These are phyloP conservation scores for Thielaviopsis musarum DNA, from an alignment of 2,329 filamentous ascomycete species.

Conservation along the genomic window DNA sequence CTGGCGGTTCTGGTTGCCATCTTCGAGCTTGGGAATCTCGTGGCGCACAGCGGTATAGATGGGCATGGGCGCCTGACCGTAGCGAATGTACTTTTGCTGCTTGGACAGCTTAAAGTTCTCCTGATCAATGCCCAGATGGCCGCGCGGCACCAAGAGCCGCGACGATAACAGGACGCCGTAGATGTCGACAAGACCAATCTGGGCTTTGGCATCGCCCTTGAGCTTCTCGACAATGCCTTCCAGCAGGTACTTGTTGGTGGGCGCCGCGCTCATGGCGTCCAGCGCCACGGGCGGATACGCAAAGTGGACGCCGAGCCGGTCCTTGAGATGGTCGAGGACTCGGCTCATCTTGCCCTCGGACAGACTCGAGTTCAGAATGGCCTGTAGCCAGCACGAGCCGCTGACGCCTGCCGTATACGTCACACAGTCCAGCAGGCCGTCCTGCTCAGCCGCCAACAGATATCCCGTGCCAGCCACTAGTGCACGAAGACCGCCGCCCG, in stretches of 20 bases:
- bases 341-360: slow-evolving; percentile 47
- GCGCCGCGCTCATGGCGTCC: slow-evolving; percentile 64
- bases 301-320: slow-evolving; percentile 71
- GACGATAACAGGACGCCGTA: slow-evolving; percentile 79
- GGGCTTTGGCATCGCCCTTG: slow-evolving; percentile 58
- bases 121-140: slow-evolving; percentile 47
- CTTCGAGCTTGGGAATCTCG: slow-evolving; percentile 54
- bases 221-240: slow-evolving; percentile 83
- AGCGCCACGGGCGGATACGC: slow-evolving; percentile 81
- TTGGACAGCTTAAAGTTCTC: slow-evolving; percentile 82
- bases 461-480: slow-evolving; percentile 80
- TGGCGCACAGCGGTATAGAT: slow-evolving; percentile 94
- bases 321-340: slow-evolving; percentile 73
- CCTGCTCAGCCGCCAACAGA: slow-evolving; percentile 65
- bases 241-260: slow-evolving; percentile 83
- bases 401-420: slow-evolving; percentile 94
- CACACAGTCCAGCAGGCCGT: slow-evolving; percentile 80
- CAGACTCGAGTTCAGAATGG: slow-evolving; percentile 71
- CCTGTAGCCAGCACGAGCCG: slow-evolving; percentile 89
- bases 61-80: slow-evolving; percentile 70
- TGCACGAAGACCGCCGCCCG: slow-evolving; percentile 77
- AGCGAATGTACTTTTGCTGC: slow-evolving; percentile 57
- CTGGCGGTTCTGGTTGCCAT: slow-evolving; percentile 14
- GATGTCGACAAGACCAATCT: slow-evolving; percentile 82
- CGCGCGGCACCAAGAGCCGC: slow-evolving; percentile 65